phyloP scores from a whole-genome alignment of 495 filamentous ascomycete genomes.

The Xylaria longipes region DNA sequence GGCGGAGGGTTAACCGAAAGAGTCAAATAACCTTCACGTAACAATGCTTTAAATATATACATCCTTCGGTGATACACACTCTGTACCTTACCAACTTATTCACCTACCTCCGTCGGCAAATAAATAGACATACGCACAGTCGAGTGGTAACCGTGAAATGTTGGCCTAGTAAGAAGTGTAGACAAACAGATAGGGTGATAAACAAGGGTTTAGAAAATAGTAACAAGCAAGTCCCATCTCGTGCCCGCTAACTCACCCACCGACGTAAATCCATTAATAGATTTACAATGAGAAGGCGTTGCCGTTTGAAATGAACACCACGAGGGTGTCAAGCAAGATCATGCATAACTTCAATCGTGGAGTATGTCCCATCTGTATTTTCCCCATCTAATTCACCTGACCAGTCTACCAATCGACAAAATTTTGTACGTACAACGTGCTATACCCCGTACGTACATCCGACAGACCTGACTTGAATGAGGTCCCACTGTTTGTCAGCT shows the following conservation, averaged over 20 bases:
- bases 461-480: not conserved
- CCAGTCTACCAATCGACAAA: slow-evolving; percentile 4
- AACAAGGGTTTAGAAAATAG: not conserved
- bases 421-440: not conserved
- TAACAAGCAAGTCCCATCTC: not conserved
- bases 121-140: no score
- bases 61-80: no score
- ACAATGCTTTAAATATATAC: no score
- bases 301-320: not conserved
- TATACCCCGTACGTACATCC: slow-evolving; percentile 12
- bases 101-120: no score
- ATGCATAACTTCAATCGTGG: not conserved
- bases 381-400: slow-evolving; percentile 3
- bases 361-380: slow-evolving; percentile 8
- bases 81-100: no score
- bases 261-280: not conserved
- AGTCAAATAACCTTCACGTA: no score
- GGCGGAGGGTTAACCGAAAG: not conserved
- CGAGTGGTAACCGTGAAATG: not conserved
- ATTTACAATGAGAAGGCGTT: not conserved
- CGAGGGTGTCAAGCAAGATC: not conserved
- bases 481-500: not conserved
- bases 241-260: not conserved
- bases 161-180: not conserved
- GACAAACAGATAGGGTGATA: not conserved